A percentile compares a stretch with the other conserved stretches of the same genome.
Evolutionary conservation across 2,329 filamentous ascomycete genomes (phyloP).

Genomic region (Fonsecaea monophora): DNA sequence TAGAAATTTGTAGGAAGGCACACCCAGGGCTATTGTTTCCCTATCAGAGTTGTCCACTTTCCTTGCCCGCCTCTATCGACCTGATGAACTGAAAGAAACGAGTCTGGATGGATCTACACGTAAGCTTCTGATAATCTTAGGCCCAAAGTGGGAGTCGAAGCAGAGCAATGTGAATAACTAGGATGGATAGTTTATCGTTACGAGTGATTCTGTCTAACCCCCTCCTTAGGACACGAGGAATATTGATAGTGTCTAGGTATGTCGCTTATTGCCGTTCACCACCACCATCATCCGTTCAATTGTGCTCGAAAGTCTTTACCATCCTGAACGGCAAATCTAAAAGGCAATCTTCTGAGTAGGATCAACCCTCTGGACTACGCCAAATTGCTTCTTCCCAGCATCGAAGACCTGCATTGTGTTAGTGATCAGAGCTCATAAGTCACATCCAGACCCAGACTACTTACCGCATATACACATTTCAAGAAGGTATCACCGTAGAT

Average conservation of each 20-base stretch:
- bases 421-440: slow-evolving; percentile 20
- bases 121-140: background rate
- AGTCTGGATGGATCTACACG: background rate
- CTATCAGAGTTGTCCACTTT: background rate
- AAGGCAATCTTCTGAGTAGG: slow-evolving; percentile 26
- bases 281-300: background rate
- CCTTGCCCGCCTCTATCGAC: background rate
- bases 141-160: background rate
- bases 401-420: slow-evolving; percentile 62
- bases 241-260: background rate
- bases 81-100: background rate
- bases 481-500: slow-evolving; percentile 70
- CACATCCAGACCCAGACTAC: slow-evolving; percentile 39
- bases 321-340: background rate
- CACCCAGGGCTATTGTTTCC: background rate
- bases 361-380: slow-evolving; percentile 63
- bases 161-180: background rate
- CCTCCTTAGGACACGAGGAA: background rate
- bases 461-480: slow-evolving; percentile 69
- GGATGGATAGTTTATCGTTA: background rate
- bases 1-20: background rate
- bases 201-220: background rate
- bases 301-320: background rate
- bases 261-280: background rate
- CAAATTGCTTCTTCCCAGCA: slow-evolving; percentile 65